Percentiles rank a stretch among this genome's conserved stretches.
Evolutionary conservation across 1,284 basidiomycete genomes (phyloP).

Genomic region (Sporisorium reilianum): DNA sequence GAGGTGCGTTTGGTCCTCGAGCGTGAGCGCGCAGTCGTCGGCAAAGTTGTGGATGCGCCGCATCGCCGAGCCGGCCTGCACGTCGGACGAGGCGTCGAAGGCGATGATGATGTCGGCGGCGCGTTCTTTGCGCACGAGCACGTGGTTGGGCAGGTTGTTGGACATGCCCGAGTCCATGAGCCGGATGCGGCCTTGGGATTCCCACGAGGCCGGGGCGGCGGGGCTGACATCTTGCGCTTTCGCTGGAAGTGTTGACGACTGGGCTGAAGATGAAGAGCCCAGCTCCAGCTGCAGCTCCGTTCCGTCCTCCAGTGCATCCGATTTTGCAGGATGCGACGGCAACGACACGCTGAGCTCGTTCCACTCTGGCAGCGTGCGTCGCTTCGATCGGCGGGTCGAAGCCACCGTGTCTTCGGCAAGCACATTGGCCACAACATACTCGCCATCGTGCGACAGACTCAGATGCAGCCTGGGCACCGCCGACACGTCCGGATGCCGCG

Average conservation of each 20-base stretch:
- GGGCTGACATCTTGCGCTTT: not conserved
- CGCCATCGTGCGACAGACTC: conserved; percentile 86
- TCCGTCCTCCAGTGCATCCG: conserved; percentile 7
- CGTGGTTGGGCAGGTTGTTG: conserved; percentile 68
- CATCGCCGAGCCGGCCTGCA: conserved; percentile 61
- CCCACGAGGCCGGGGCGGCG: conserved; percentile 34
- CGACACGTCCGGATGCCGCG: conserved; percentile 47
- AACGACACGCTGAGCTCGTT: conserved; percentile 10
- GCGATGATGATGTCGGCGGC: conserved; percentile 62
- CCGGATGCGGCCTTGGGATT: conserved; percentile 52
- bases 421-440: conserved; percentile 82
- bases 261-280: not conserved
- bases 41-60: conserved; percentile 62
- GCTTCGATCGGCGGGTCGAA: no score
- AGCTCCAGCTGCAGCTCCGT: conserved; percentile 1
- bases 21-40: conserved; percentile 48
- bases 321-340: not conserved
- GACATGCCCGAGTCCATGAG: conserved; percentile 66
- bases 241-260: not conserved
- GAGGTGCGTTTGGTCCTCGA: conserved; percentile 28
- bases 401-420: conserved; percentile 70
- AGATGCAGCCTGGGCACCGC: conserved; percentile 72
- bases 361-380: not conserved
- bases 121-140: conserved; percentile 53
- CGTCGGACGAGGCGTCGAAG: conserved; percentile 67